Conservation (phyloP, 225 moss, liverwort and hornwort genomes). For the Bryoerythrophyllum caledonicum region DNA sequence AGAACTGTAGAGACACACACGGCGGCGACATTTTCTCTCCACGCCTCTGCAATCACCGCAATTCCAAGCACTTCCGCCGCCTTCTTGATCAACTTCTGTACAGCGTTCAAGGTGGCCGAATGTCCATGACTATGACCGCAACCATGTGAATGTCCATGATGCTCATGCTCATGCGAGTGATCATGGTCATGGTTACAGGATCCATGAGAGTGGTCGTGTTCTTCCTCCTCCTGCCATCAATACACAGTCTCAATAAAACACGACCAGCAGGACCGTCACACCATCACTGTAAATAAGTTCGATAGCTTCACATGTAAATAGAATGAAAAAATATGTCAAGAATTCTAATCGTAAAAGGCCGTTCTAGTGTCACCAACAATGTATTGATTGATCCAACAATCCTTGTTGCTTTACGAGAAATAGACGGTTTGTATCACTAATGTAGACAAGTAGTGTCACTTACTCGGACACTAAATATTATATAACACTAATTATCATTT, state of each 20-base stretch:
- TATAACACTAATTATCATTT: too few relatives aligned
- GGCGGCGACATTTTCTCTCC: constrained; percentile 75
- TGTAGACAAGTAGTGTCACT: too few relatives aligned
- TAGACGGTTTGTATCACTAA: too few relatives aligned
- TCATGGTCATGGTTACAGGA: constrained; percentile 30
- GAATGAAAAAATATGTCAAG: too few relatives aligned
- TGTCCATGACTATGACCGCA: constrained; percentile 46
- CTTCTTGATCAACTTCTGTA: constrained; percentile 66
- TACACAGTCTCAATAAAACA: background rate
- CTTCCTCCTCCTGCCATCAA: constrained; percentile 35
- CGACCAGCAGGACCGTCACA: background rate
- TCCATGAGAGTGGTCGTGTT: constrained; percentile 30
- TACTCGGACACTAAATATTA: too few relatives aligned
- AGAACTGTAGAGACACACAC: constrained; percentile 70
- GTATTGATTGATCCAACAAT: too few relatives aligned
- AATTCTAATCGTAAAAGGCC: too few relatives aligned
- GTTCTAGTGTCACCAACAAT: too few relatives aligned
- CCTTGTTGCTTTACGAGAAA: too few relatives aligned
- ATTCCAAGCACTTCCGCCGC: constrained; percentile 62
- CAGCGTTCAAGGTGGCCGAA: constrained; percentile 52
- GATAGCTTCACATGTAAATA: background rate
- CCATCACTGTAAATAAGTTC: background rate
- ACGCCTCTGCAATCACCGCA: constrained; percentile 69
- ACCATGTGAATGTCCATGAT: constrained; percentile 34
- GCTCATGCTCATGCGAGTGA: constrained; percentile 22